A percentile compares a stretch with the other conserved stretches of the same genome.
Conservation (phyloP, 2,329 filamentous ascomycete genomes). For the Xylariaceae sp. region DNA sequence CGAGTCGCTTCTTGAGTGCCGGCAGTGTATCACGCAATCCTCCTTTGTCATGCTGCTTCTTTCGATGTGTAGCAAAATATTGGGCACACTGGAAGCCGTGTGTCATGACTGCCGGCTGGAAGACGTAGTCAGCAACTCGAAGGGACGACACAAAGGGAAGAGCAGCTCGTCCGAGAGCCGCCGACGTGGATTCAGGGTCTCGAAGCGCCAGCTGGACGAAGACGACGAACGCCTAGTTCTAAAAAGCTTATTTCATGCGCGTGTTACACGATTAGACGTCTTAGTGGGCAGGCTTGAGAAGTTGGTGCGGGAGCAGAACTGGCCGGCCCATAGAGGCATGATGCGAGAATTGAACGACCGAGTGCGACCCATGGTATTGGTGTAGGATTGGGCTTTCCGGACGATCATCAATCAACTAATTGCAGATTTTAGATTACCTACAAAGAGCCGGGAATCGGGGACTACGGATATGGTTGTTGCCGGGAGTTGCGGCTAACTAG, state of each 20-base stretch:
- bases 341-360: slow-evolving; percentile 19
- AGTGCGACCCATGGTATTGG: too few species aligned
- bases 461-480: too few species aligned
- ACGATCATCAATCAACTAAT: too few species aligned
- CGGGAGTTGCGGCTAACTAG: too few species aligned
- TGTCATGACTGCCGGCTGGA: slow-evolving; percentile 12
- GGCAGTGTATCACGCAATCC: slow-evolving; percentile 17
- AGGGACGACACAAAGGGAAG: neutral
- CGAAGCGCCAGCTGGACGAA: slow-evolving; percentile 20
- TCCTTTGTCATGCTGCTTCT: slow-evolving; percentile 23
- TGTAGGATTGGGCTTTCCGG: too few species aligned
- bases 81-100: slow-evolving; percentile 13
- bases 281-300: slow-evolving; percentile 16
- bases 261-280: slow-evolving; percentile 18
- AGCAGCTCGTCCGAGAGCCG: slow-evolving; percentile 6
- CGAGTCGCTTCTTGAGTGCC: slow-evolving; percentile 20
- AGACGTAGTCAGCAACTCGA: slow-evolving; percentile 4
- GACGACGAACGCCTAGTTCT: slow-evolving; percentile 23
- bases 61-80: slow-evolving; percentile 21
- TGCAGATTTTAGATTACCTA: too few species aligned
- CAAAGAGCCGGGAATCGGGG: too few species aligned
- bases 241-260: slow-evolving; percentile 21
- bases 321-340: slow-evolving; percentile 20
- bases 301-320: slow-evolving; percentile 17
- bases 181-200: slow-evolving; percentile 19